Conservation (phyloP, 208 protist species). For the Herpetomonas tarakana region DNA sequence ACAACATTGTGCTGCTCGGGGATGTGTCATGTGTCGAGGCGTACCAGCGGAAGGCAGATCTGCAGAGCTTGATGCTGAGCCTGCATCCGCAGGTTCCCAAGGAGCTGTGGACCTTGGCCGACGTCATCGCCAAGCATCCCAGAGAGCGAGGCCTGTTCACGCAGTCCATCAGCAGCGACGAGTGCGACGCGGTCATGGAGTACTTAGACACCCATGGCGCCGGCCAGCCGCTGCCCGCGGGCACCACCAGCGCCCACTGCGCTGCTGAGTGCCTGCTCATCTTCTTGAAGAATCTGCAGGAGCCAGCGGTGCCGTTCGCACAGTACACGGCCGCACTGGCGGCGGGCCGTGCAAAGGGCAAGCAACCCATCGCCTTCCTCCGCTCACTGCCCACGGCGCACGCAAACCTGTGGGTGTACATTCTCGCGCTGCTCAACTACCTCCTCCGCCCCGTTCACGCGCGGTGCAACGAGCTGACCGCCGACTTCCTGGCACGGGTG, state of each 20-base stretch:
- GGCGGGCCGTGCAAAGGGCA: constrained; percentile 45
- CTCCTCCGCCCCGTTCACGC: constrained; percentile 64
- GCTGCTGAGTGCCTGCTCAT: constrained; percentile 65
- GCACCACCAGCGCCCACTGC: constrained; percentile 32
- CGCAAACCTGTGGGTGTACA: constrained; percentile 84
- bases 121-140: constrained; percentile 54
- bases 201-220: constrained; percentile 55
- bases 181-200: constrained; percentile 52
- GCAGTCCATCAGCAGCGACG: constrained; percentile 29
- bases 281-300: constrained; percentile 73
- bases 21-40: constrained; percentile 53
- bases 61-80: constrained; percentile 24
- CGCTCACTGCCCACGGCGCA: constrained; percentile 70
- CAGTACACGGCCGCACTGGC: constrained; percentile 55
- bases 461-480: constrained; percentile 56
- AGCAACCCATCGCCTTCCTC: constrained; percentile 58
- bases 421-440: constrained; percentile 81
- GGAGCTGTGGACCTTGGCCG: constrained; percentile 79
- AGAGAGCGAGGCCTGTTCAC: constrained; percentile 64
- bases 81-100: constrained; percentile 77
- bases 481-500: constrained; percentile 47
- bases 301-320: constrained; percentile 77
- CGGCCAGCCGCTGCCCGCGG: constrained; percentile 26
- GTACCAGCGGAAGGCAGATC: constrained; percentile 44
- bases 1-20: constrained; percentile 59